These are phyloP conservation scores for Phytophthora constricta DNA, from an alignment of 352 stramenopile genomes.

Conservation along the genomic window DNA sequence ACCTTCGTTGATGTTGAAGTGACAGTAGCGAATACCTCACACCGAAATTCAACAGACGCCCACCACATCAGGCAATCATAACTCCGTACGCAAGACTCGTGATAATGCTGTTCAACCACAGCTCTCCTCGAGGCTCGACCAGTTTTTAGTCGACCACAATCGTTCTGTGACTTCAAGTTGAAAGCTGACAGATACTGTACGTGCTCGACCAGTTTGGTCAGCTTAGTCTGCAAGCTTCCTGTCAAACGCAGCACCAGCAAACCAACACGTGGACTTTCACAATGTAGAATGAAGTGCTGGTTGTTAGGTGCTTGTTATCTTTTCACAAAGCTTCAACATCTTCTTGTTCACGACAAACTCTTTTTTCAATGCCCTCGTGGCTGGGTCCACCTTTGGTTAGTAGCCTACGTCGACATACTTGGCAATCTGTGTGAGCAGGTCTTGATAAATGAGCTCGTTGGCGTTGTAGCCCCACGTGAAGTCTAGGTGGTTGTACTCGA, in stretches of 20 bases:
- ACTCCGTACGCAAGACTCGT: not conserved
- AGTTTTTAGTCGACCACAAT: no score
- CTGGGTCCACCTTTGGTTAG: no score
- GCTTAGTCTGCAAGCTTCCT: no score
- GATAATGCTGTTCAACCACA: not conserved
- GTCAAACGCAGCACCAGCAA: no score
- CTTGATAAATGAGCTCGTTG: slow-evolving; percentile 58
- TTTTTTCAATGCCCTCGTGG: no score
- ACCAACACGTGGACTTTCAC: no score
- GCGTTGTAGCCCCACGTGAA: slow-evolving; percentile 76
- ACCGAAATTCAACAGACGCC: slow-evolving; percentile 33
- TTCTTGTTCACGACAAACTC: not conserved
- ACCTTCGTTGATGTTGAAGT: slow-evolving; percentile 13
- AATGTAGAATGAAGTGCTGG: no score
- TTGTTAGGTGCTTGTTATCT: no score
- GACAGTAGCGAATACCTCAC: not conserved
- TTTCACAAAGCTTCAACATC: not conserved
- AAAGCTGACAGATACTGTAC: no score
- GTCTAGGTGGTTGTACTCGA: slow-evolving; percentile 72
- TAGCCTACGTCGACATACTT: slow-evolving; percentile 61
- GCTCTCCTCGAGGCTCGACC: not conserved
- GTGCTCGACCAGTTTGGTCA: no score
- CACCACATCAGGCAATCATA: not conserved
- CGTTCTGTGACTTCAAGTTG: no score
- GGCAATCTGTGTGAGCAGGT: slow-evolving; percentile 62